phyloP scores from a whole-genome alignment of 1,284 basidiomycete species.

The Trichosporon asahii region DNA sequence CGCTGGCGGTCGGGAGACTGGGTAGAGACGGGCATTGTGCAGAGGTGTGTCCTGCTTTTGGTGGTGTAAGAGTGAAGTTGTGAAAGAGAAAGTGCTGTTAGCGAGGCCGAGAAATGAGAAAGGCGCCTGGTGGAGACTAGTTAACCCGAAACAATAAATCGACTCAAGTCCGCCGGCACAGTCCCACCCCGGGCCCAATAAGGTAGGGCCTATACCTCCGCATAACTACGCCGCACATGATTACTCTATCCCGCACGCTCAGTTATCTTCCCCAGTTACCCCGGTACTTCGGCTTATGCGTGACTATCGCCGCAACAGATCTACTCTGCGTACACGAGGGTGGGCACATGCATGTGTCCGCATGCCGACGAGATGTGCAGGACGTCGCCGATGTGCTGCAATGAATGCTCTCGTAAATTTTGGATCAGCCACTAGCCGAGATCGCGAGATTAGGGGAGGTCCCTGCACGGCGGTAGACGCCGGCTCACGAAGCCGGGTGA shows the following conservation, averaged over 20 bases:
- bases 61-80: not conserved
- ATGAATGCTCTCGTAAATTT: not conserved
- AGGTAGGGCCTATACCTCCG: constrained; percentile 1
- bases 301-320: not conserved
- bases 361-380: not conserved
- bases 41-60: constrained; percentile 10
- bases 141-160: constrained; percentile 4
- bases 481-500: not conserved
- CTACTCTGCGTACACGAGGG: not conserved
- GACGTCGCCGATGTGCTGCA: not conserved
- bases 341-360: not conserved
- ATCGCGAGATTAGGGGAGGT: not conserved
- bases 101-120: not conserved
- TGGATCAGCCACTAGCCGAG: not conserved
- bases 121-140: not conserved
- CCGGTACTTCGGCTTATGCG: constrained; percentile 3
- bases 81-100: not conserved
- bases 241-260: not conserved
- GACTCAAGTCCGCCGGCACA: not conserved
- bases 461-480: not conserved
- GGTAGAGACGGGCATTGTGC: constrained; percentile 37
- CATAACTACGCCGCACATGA: constrained; percentile 8
- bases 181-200: not conserved
- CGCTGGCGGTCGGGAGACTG: constrained; percentile 42
- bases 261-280: not conserved